phyloP scores from a whole-genome alignment of 306 rosid species.

The Purshia tridentata region DNA sequence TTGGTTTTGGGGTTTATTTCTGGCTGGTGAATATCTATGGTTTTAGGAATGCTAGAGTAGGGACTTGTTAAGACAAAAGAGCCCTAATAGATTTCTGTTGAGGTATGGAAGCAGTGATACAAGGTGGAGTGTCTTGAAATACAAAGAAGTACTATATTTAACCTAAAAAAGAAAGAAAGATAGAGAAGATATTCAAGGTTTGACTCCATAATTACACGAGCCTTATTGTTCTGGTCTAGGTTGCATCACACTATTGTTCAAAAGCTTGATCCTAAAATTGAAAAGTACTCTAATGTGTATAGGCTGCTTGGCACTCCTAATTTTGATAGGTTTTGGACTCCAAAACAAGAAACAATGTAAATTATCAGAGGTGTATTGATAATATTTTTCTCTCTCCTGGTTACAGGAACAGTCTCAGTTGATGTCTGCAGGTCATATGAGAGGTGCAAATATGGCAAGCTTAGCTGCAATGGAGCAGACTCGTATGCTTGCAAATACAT shows the following conservation, averaged over 20 bases:
- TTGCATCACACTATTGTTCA: background rate
- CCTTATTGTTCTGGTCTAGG: background rate
- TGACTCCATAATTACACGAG: background rate
- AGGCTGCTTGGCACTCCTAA: background rate
- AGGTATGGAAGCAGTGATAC: background rate
- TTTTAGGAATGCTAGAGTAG: constrained; percentile 3
- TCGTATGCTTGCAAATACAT: constrained; percentile 89
- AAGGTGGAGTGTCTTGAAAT: background rate
- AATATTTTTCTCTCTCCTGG: background rate
- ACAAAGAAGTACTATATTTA: background rate
- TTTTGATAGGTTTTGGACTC: background rate
- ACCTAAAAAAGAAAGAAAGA: background rate
- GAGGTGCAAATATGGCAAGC: constrained; percentile 60
- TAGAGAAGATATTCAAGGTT: background rate
- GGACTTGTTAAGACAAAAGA: background rate
- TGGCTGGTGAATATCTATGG: background rate
- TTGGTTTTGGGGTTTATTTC: background rate
- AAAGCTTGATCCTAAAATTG: background rate
- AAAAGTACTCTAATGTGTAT: background rate
- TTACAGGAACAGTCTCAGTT: constrained; percentile 64
- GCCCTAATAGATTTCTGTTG: background rate
- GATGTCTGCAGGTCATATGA: constrained; percentile 68
- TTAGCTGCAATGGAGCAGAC: constrained; percentile 91
- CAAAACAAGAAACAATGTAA: background rate
- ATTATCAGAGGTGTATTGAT: constrained; percentile 2